phyloP scores from a whole-genome alignment of 257 asterid genomes.

The Prunella vulgaris region DNA sequence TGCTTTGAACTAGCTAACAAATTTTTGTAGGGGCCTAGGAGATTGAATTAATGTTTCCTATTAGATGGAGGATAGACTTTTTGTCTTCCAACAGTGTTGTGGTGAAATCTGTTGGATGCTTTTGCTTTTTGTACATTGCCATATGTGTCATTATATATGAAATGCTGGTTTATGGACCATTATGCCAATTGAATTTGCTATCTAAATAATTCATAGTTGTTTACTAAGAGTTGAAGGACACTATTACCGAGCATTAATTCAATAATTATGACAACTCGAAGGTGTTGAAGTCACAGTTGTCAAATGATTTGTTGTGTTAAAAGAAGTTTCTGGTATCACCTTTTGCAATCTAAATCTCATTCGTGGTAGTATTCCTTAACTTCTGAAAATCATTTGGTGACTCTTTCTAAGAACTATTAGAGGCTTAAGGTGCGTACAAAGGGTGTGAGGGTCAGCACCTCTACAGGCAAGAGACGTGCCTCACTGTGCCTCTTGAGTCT shows the following conservation, averaged over 20 bases:
- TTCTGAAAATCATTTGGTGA: not conserved
- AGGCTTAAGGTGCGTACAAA: not conserved
- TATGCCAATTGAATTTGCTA: not conserved
- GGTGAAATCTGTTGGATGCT: constrained; percentile 4
- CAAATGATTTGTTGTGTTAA: not conserved
- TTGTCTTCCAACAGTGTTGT: not conserved
- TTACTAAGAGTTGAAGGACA: not conserved
- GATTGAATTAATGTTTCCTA: not conserved
- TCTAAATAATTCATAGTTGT: not conserved
- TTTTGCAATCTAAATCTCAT: not conserved
- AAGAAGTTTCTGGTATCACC: not conserved
- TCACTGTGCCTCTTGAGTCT: not conserved
- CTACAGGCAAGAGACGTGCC: not conserved
- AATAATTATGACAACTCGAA: not conserved
- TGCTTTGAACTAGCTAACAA: constrained; percentile 9
- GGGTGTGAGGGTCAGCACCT: not conserved
- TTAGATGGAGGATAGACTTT: not conserved
- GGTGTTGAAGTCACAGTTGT: constrained; percentile 2
- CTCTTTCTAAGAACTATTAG: not conserved
- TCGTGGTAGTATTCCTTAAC: not conserved
- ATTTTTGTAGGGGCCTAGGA: not conserved
- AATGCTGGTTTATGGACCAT: constrained; percentile 1
- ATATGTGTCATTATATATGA: not conserved
- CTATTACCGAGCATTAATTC: not conserved
- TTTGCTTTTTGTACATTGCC: constrained; percentile 2